Evolutionary conservation across 73 alveolate genomes (phyloP).

Genomic region (Tetrahymena borealis): DNA sequence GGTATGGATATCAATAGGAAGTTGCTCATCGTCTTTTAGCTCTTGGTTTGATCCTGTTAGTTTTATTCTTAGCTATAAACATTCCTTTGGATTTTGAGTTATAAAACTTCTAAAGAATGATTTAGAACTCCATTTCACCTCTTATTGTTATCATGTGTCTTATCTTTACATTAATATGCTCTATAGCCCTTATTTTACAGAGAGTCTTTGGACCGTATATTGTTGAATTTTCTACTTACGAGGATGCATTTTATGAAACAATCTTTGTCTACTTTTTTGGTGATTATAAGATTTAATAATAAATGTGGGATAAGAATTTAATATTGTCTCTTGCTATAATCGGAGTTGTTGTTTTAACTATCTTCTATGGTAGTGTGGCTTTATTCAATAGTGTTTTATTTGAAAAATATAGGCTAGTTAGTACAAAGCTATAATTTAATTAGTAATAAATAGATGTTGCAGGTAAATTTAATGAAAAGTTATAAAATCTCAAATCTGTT

Average conservation of each 20-base stretch:
- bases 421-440: neutral
- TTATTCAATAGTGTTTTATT: neutral
- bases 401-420: neutral
- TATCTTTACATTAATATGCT: neutral
- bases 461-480: neutral
- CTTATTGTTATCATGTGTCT: neutral
- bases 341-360: neutral
- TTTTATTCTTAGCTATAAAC: neutral
- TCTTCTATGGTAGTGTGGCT: neutral
- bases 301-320: neutral
- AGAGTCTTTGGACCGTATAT: neutral
- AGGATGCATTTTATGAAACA: neutral
- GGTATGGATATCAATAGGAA: neutral
- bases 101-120: neutral
- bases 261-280: neutral
- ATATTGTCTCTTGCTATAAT: neutral
- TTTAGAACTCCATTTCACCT: neutral
- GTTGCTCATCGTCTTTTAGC: neutral
- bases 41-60: neutral
- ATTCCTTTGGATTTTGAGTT: neutral
- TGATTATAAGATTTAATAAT: neutral
- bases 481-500: neutral
- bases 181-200: neutral
- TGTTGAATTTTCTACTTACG: neutral
- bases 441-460: neutral